These are phyloP conservation scores for Dothidotthia symphoricarpi DNA, from an alignment of 2,329 filamentous ascomycete species.

Conservation along the genomic window DNA sequence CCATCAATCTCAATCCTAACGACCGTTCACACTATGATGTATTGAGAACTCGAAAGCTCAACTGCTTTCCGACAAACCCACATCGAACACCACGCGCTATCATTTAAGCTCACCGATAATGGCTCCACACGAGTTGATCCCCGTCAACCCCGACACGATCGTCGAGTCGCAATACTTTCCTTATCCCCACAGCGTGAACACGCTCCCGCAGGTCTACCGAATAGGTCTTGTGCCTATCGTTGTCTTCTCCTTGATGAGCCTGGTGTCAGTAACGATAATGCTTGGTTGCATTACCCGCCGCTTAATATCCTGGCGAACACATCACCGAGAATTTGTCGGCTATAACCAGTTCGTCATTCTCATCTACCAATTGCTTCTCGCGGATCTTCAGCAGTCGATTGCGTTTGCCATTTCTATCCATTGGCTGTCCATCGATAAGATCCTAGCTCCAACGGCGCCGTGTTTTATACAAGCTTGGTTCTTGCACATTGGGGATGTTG, in stretches of 20 bases:
- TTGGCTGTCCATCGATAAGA: constrained; percentile 48
- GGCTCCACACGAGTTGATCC: too few species aligned
- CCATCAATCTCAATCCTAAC: too few species aligned
- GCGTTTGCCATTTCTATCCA: constrained; percentile 52
- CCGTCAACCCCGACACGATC: too few species aligned
- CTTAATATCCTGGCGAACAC: constrained; percentile 51
- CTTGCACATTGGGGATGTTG: constrained; percentile 54
- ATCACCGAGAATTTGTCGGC: constrained; percentile 51
- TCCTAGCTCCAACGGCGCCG: constrained; percentile 44
- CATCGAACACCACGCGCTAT: constrained; percentile 11
- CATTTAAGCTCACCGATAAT: too few species aligned
- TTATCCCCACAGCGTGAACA: constrained; percentile 34
- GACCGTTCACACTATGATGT: too few species aligned
- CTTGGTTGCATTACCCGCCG: constrained; percentile 53
- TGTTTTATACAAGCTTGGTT: constrained; percentile 55
- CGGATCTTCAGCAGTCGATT: constrained; percentile 54
- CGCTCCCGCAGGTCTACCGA: constrained; percentile 29
- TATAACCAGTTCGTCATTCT: constrained; percentile 57
- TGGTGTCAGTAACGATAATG: constrained; percentile 46
- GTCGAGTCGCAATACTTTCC: constrained; percentile 5
- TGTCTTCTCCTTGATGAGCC: constrained; percentile 49
- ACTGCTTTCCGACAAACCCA: not conserved
- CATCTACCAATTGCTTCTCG: constrained; percentile 54
- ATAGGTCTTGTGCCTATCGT: constrained; percentile 49
- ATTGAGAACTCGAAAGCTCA: too few species aligned